Percentiles rank a stretch among this genome's conserved stretches.
Evolutionary conservation across 768 basidiomycete species (phyloP).

Genomic region (Crassisporium funariophilum): DNA sequence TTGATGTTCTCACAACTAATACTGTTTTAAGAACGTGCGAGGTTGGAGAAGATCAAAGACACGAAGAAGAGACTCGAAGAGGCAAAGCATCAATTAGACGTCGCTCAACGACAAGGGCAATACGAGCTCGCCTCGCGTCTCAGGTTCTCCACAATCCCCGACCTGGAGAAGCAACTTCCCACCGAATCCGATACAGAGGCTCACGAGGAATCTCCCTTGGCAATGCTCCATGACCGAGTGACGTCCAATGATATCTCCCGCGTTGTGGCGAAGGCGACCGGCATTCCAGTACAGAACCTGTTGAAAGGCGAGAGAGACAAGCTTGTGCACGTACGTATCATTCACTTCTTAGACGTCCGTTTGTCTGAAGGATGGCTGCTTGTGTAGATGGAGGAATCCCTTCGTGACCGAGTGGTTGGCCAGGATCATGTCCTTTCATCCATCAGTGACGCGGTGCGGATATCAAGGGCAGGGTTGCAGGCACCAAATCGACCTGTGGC

Average conservation of each 20-base stretch:
- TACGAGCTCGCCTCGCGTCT: conserved; percentile 84
- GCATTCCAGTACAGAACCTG: conserved; percentile 87
- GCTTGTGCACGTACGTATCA: conserved; percentile 71
- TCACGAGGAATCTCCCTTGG: conserved; percentile 51
- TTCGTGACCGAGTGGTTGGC: conserved; percentile 79
- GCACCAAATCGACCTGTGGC: conserved; percentile 89
- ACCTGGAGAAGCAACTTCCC: conserved; percentile 73
- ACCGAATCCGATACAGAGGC: conserved; percentile 44
- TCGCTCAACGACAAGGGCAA: conserved; percentile 86
- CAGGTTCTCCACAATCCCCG: conserved; percentile 83
- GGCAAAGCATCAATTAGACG: conserved; percentile 84
- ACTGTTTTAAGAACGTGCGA: conserved; percentile 53
- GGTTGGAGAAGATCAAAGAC: conserved; percentile 72
- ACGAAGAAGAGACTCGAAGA: conserved; percentile 75
- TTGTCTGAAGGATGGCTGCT: neutral
- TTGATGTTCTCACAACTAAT: neutral
- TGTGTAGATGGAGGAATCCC: conserved; percentile 80
- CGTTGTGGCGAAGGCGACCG: conserved; percentile 86
- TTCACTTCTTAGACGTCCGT: neutral
- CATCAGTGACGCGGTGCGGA: conserved; percentile 88
- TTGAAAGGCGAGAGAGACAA: conserved; percentile 90
- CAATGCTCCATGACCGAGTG: conserved; percentile 83
- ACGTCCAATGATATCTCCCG: conserved; percentile 88
- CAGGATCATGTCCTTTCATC: conserved; percentile 88
- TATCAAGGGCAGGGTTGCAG: conserved; percentile 89